A percentile compares a stretch with the other conserved stretches of the same genome.
Evolutionary conservation across 2,329 filamentous ascomycete species (phyloP).

Genomic region (Ascochyta pisi): DNA sequence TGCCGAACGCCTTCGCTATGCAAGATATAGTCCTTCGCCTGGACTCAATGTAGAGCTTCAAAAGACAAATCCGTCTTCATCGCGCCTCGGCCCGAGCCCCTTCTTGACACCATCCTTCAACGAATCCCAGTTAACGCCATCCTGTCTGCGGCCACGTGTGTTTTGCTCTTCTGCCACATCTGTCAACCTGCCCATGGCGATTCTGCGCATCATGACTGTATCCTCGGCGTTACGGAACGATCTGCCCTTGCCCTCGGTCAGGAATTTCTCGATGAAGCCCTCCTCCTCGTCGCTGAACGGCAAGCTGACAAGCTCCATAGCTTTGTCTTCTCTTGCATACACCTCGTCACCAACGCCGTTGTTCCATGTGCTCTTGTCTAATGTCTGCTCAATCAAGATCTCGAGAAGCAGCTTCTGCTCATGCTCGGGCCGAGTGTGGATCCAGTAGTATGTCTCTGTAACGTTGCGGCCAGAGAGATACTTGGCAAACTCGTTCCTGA

Average conservation of each 20-base stretch:
- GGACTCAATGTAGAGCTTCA: conserved; percentile 1
- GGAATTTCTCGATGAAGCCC: conserved; percentile 73
- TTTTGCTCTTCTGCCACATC: conserved; percentile 48
- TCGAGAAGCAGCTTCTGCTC: conserved; percentile 71
- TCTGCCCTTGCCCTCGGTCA: conserved; percentile 70
- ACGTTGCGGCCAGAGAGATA: conserved; percentile 72
- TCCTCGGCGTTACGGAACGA: conserved; percentile 71
- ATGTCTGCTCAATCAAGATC: conserved; percentile 60
- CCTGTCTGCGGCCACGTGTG: conserved; percentile 53
- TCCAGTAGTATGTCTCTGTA: conserved; percentile 76
- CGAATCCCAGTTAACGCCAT: conserved; percentile 61
- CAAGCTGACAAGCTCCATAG: conserved; percentile 74
- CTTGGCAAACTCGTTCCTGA: conserved; percentile 71
- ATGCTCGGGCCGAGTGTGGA: conserved; percentile 67
- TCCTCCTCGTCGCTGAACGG: conserved; percentile 77
- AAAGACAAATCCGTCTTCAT: conserved; percentile 29
- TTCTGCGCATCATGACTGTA: conserved; percentile 74
- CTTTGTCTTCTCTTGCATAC: conserved; percentile 59
- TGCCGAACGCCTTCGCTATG: conserved; percentile 19
- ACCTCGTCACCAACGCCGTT: conserved; percentile 12
- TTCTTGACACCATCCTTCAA: conserved; percentile 46
- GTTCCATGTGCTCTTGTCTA: conserved; percentile 28
- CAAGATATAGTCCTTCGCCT: conserved; percentile 8
- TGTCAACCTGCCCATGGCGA: conserved; percentile 68
- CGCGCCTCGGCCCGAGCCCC: conserved; percentile 45